Evolutionary conservation across 805 yeast genomes (phyloP), one percentile per base, ranked within the genome.

Genomic region (Lipomyces oligophaga): DNA sequence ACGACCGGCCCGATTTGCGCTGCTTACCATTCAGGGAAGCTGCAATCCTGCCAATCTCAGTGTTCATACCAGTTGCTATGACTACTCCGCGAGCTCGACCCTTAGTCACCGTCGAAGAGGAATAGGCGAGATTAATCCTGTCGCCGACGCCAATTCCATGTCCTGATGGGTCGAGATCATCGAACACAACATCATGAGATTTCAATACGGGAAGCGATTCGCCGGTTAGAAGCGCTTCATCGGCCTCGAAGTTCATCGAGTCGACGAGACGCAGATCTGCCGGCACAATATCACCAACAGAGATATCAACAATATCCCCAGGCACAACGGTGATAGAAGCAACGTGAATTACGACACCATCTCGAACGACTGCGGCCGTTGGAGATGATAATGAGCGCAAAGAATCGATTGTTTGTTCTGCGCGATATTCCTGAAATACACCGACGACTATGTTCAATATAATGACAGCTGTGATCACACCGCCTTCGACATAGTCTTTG

Each of bases 391-490:
- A 71, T 0, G 80, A 74, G 51, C 78, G 73, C 34, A 83, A 72
- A 0, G 88, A 80, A 31, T 81, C 84, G 86, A 83, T 84, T 1
- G 90, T 84, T 60, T 81, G 76, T 54, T 83, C 88, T 1, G 93
- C 90, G 54, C 77, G 79, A 60, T 70, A 73, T 61, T 83, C 90
- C 63, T 83, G 93, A 54, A 75, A 64, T 45, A 80, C 75, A 3
- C 93, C 93, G 47, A 83, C 81, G 24, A 66, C 65, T 30, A 83
- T 78, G 60, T 83, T 83, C 45, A 83, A 70, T 26, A 63, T 62
- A 25, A 84, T 77, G 20, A 84, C 89, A 38, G 76, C 81, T 1
- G 77, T 79, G 61, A 83, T 81, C 27, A 84, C 90, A 44, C 90
- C 93, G 39, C 88, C 93, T 6, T 86, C 79, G 54, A 83, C 84